phyloP scores from a whole-genome alignment of 1,284 basidiomycete species.

The Tetrapyrgos nigripes region DNA sequence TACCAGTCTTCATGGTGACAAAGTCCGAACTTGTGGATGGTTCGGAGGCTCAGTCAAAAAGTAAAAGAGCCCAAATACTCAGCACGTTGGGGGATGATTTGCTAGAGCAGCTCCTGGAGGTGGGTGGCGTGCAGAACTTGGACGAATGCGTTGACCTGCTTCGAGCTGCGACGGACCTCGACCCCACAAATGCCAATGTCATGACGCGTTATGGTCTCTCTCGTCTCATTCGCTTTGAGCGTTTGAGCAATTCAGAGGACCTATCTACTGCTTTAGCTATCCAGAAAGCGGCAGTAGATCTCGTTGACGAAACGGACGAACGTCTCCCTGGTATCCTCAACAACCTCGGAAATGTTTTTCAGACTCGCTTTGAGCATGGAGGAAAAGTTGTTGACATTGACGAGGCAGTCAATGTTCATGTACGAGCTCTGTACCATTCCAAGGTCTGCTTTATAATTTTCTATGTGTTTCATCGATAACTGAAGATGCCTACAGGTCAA shows the following conservation, averaged over 20 bases:
- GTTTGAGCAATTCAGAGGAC: slow-evolving; percentile 11
- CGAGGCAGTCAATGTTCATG: slow-evolving; percentile 26
- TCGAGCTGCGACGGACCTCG: neutral
- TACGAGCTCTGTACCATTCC: neutral
- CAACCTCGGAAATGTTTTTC: slow-evolving; percentile 27
- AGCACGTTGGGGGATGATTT: neutral
- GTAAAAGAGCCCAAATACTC: neutral
- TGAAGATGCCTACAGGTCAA: slow-evolving; percentile 2
- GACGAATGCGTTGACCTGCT: neutral
- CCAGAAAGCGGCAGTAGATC: slow-evolving; percentile 5
- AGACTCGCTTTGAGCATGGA: slow-evolving; percentile 13
- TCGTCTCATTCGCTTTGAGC: neutral
- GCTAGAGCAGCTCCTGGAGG: neutral
- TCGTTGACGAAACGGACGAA: slow-evolving; percentile 8
- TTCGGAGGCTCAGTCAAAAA: neutral
- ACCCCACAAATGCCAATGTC: neutral
- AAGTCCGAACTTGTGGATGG: neutral
- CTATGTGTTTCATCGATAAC: neutral
- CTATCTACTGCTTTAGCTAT: slow-evolving; percentile 9
- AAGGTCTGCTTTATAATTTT: slow-evolving; percentile 1
- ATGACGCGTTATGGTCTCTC: neutral
- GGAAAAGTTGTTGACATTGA: slow-evolving; percentile 27
- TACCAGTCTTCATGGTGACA: neutral
- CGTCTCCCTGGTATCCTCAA: slow-evolving; percentile 15
- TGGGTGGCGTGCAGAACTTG: neutral